Evolutionary conservation across 2,329 filamentous ascomycete genomes (phyloP).

Genomic region (Aspergillus caelatus): DNA sequence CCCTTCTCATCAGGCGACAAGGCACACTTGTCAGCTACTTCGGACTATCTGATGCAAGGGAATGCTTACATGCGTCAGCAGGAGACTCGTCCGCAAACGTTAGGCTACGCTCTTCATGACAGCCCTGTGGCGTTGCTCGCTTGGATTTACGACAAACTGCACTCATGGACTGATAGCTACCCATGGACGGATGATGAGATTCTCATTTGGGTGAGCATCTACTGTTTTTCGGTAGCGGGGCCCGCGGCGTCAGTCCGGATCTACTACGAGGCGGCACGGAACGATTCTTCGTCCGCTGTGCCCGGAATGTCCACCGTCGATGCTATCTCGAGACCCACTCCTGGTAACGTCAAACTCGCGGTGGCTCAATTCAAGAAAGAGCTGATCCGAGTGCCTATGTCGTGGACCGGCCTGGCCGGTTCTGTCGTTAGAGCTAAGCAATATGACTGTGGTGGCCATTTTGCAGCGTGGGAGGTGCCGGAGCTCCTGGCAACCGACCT

Average conservation of each 20-base stretch:
- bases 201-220: slow-evolving; percentile 73
- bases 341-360: slow-evolving; percentile 53
- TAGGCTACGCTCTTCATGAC: slow-evolving; percentile 70
- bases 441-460: slow-evolving; percentile 54
- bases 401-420: slow-evolving; percentile 55
- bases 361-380: slow-evolving; percentile 57
- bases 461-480: slow-evolving; percentile 56
- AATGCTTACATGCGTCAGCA: slow-evolving; percentile 62
- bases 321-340: slow-evolving; percentile 46
- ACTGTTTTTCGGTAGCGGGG: slow-evolving; percentile 70
- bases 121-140: slow-evolving; percentile 70
- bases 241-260: slow-evolving; percentile 69
- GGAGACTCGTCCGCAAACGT: slow-evolving; percentile 70
- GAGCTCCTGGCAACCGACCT: slow-evolving; percentile 51
- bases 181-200: slow-evolving; percentile 77
- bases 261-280: slow-evolving; percentile 67
- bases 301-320: slow-evolving; percentile 22
- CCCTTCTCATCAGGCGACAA: slow-evolving; percentile 33
- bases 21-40: slow-evolving; percentile 24
- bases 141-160: slow-evolving; percentile 81
- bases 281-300: not conserved
- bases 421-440: slow-evolving; percentile 53
- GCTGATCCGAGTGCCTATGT: slow-evolving; percentile 51
- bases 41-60: slow-evolving; percentile 27
- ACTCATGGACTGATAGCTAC: slow-evolving; percentile 74